Conservation (phyloP, 1,284 basidiomycete species). For the Cerrena zonata region DNA sequence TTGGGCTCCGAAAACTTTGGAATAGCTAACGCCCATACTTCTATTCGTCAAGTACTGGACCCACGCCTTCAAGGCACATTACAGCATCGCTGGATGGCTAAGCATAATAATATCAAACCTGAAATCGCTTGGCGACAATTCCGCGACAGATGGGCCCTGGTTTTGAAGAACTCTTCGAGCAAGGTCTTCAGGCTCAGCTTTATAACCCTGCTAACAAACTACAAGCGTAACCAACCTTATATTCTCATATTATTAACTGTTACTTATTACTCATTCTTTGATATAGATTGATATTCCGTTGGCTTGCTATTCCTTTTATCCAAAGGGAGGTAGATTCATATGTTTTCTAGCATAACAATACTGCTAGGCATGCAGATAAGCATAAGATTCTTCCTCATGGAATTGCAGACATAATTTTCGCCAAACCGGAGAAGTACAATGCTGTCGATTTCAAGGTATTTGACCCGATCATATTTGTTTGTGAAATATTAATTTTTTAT, state of each 20-base stretch:
- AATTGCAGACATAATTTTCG: conserved; percentile 25
- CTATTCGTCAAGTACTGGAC: conserved; percentile 27
- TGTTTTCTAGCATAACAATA: conserved; percentile 20
- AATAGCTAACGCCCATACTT: conserved; percentile 32
- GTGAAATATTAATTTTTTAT: not conserved
- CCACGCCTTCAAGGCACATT: conserved; percentile 25
- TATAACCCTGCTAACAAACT: conserved; percentile 27
- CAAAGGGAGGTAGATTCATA: conserved; percentile 32
- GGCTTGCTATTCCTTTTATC: conserved; percentile 34
- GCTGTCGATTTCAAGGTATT: conserved; percentile 27
- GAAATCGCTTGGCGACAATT: conserved; percentile 29
- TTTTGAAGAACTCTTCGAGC: conserved; percentile 30
- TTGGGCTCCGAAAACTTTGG: conserved; percentile 31
- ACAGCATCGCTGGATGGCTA: conserved; percentile 28
- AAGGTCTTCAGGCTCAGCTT: conserved; percentile 25
- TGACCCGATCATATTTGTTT: not conserved
- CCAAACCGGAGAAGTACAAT: conserved; percentile 12
- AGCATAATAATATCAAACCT: conserved; percentile 29
- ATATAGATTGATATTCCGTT: conserved; percentile 31
- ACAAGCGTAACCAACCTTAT: no score
- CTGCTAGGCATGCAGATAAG: conserved; percentile 17
- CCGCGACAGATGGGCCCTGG: conserved; percentile 25
- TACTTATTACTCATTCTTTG: not conserved
- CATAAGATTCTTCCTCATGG: conserved; percentile 32
- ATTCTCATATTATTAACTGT: conserved; percentile 4